Evolutionary conservation across 768 basidiomycete genomes (phyloP).

Genomic region (Pluteus cervinus): DNA sequence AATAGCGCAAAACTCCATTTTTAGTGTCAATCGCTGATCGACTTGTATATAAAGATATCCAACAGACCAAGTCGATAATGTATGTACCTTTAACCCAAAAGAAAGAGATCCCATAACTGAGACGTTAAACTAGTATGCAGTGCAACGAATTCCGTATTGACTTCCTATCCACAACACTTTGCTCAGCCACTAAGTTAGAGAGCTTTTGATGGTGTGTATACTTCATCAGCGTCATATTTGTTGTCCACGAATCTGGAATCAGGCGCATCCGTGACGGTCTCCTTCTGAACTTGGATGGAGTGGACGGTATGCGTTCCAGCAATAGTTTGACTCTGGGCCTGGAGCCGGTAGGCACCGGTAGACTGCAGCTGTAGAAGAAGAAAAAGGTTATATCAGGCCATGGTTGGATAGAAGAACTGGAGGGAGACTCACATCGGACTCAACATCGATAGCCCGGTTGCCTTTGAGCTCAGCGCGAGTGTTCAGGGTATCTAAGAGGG

Average conservation of each 20-base stretch:
- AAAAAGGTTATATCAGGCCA: too few species aligned
- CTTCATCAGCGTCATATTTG: slow-evolving; percentile 16
- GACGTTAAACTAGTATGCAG: too few species aligned
- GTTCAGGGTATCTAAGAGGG: slow-evolving; percentile 20
- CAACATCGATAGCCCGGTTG: slow-evolving; percentile 5
- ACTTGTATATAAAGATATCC: too few species aligned
- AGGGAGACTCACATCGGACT: slow-evolving; percentile 3
- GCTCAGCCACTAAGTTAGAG: too few species aligned
- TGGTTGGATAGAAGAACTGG: neutral
- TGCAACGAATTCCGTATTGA: too few species aligned
- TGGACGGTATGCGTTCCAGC: slow-evolving; percentile 13
- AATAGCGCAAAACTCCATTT: too few species aligned
- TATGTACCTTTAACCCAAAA: too few species aligned
- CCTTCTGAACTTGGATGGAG: slow-evolving; percentile 25
- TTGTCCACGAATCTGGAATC: slow-evolving; percentile 10
- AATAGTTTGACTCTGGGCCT: slow-evolving; percentile 15
- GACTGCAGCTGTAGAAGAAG: slow-evolving; percentile 1
- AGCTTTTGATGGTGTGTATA: slow-evolving; percentile 1
- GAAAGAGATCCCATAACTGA: too few species aligned
- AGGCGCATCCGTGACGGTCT: slow-evolving; percentile 15
- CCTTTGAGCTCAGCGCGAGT: slow-evolving; percentile 13
- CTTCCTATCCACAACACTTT: too few species aligned
- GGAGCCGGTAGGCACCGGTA: slow-evolving; percentile 21
- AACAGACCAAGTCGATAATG: too few species aligned
- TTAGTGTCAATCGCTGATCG: too few species aligned